Evolutionary conservation across 768 basidiomycete species (phyloP).

Genomic region (Hericium rajendrae): DNA sequence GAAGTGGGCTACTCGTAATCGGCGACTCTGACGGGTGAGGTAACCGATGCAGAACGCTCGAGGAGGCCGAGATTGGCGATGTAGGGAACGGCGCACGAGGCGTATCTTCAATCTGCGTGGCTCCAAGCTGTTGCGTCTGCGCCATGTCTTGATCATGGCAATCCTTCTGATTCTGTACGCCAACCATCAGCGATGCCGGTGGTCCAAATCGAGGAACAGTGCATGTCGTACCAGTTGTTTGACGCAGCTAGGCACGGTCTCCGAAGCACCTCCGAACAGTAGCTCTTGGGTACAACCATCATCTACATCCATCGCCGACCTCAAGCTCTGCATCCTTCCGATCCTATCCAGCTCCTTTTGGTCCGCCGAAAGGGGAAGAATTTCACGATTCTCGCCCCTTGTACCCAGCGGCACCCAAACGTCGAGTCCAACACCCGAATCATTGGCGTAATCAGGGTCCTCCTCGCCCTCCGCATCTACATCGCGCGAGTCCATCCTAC

Average conservation of each 20-base stretch:
- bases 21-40: not conserved
- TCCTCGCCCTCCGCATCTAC: constrained; percentile 54
- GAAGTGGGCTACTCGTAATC: constrained; percentile 4
- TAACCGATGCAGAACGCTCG: not conserved
- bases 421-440: constrained; percentile 7
- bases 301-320: constrained; percentile 43
- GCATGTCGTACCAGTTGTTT: constrained; percentile 2
- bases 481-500: constrained; percentile 25
- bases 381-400: constrained; percentile 42
- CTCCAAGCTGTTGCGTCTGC: constrained; percentile 13
- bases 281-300: constrained; percentile 27
- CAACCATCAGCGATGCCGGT: not conserved
- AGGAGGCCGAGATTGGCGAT: not conserved
- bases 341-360: constrained; percentile 21
- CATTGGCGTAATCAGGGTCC: constrained; percentile 34
- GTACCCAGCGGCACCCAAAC: constrained; percentile 44
- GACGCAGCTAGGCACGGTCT: constrained; percentile 10
- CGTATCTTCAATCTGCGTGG: not conserved
- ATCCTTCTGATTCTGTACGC: constrained; percentile 1
- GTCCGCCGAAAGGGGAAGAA: constrained; percentile 31
- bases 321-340: constrained; percentile 5
- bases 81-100: not conserved
- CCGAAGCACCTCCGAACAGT: constrained; percentile 7
- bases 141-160: constrained; percentile 9
- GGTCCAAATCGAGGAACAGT: not conserved